A percentile compares a stretch with the other conserved stretches of the same genome.
phyloP scores from a whole-genome alignment of 2,329 filamentous ascomycete species.

The Hypoxylon sp. region DNA sequence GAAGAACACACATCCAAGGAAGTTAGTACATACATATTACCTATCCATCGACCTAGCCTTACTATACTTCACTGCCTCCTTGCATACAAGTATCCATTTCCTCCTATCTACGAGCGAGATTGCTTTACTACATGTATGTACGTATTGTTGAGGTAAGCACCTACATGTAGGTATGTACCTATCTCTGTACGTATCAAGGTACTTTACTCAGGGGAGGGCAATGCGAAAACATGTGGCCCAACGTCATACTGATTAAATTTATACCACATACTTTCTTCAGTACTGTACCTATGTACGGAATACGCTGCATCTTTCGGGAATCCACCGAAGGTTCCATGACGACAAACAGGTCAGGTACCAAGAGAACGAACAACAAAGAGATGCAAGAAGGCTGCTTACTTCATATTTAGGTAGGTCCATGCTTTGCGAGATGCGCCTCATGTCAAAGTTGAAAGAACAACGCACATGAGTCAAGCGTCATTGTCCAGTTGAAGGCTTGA shows the following conservation, averaged over 20 bases:
- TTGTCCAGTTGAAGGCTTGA: conserved; percentile 7
- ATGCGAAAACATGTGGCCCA: conserved; percentile 17
- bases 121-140: not conserved
- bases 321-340: conserved; percentile 25
- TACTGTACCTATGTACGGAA: conserved; percentile 6
- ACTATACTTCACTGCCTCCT: conserved; percentile 11
- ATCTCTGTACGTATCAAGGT: too few species aligned
- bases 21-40: too few species aligned
- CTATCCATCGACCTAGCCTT: conserved; percentile 19
- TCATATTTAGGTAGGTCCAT: conserved; percentile 20
- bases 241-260: conserved; percentile 25
- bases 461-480: conserved; percentile 28
- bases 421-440: too few species aligned
- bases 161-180: too few species aligned
- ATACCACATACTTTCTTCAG: not conserved
- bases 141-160: conserved; percentile 15
- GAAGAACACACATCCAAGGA: conserved; percentile 1
- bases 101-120: too few species aligned
- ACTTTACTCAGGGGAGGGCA: too few species aligned
- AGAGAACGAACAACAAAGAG: conserved; percentile 16
- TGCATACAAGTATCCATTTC: too few species aligned
- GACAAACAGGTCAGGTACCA: conserved; percentile 27
- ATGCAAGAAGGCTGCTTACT: conserved; percentile 23
- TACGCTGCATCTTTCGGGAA: conserved; percentile 28
- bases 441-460: too few species aligned